Conservation (phyloP, 805 yeast genomes). For the Pichia membranifaciens region DNA sequence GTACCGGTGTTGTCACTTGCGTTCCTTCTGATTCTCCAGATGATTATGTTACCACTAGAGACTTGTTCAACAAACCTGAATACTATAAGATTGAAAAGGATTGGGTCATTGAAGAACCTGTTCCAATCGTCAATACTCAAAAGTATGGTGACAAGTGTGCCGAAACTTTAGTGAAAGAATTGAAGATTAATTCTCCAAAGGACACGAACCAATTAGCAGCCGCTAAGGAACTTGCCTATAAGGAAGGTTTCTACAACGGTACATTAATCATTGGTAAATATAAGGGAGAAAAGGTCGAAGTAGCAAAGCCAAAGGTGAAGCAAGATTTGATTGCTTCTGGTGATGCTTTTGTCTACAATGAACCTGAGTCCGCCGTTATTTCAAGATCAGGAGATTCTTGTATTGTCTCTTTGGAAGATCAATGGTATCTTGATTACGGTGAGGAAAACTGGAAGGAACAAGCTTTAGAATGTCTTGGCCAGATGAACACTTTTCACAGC, state of each 20-base stretch:
- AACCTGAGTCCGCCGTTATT: conserved; percentile 85
- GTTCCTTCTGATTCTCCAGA: conserved; percentile 99
- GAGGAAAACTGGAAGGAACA: conserved; percentile 82
- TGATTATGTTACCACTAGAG: conserved; percentile 83
- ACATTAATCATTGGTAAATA: conserved; percentile 72
- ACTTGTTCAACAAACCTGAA: conserved; percentile 83
- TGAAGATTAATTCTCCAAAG: conserved; percentile 92
- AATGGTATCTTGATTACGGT: conserved; percentile 97
- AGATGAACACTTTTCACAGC: conserved; percentile 70
- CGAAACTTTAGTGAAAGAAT: conserved; percentile 70
- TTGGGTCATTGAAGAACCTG: conserved; percentile 74
- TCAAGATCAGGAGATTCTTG: conserved; percentile 97
- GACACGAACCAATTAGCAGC: conserved; percentile 79
- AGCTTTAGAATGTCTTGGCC: conserved; percentile 71
- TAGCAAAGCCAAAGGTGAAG: conserved; percentile 81
- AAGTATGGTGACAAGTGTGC: conserved; percentile 89
- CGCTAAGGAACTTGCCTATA: conserved; percentile 93
- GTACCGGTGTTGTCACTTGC: conserved; percentile 98
- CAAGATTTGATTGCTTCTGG: conserved; percentile 73
- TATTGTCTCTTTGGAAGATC: conserved; percentile 95
- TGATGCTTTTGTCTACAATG: conserved; percentile 83
- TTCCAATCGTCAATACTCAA: conserved; percentile 72
- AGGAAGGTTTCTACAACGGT: conserved; percentile 95
- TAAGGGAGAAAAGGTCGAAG: conserved; percentile 84
- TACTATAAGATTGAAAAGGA: conserved; percentile 77